These are phyloP conservation scores for Basipetospora chlamydospora DNA, from an alignment of 2,329 filamentous ascomycete species.

Conservation along the genomic window DNA sequence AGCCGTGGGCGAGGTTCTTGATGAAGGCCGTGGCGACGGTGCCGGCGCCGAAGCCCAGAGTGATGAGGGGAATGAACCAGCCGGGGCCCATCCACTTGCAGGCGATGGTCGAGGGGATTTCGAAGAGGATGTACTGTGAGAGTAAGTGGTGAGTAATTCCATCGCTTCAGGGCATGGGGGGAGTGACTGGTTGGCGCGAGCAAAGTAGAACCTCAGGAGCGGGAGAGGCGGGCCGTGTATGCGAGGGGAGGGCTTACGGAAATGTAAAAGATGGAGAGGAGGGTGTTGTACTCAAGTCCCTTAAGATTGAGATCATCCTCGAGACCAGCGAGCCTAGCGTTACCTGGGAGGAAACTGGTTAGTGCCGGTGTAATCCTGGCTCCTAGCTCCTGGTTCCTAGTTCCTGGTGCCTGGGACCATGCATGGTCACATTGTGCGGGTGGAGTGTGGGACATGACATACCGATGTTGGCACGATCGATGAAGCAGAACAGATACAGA, in stretches of 20 bases:
- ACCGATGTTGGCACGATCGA: conserved; percentile 55
- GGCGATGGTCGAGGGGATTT: conserved; percentile 46
- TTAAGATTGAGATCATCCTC: conserved; percentile 37
- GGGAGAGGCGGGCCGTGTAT: too few relatives aligned
- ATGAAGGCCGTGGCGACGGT: conserved; percentile 50
- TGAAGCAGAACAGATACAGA: conserved; percentile 51
- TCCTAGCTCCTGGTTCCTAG: too few relatives aligned
- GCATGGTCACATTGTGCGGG: too few relatives aligned
- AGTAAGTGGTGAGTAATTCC: too few relatives aligned
- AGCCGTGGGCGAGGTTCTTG: conserved; percentile 26
- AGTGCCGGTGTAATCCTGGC: too few relatives aligned
- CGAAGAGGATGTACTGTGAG: conserved; percentile 53
- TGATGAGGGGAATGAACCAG: conserved; percentile 45
- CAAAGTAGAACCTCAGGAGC: too few relatives aligned
- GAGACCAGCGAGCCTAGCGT: conserved; percentile 44
- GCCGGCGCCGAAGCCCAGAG: conserved; percentile 41
- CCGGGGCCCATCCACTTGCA: conserved; percentile 53
- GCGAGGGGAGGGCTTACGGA: too few relatives aligned
- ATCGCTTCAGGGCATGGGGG: too few relatives aligned
- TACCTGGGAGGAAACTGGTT: conserved; percentile 28
- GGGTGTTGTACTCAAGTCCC: conserved; percentile 46
- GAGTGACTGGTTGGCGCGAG: too few relatives aligned
- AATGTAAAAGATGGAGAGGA: conserved; percentile 49
- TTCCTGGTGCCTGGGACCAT: too few relatives aligned
- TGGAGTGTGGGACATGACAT: conserved; percentile 7